Percentiles rank a stretch among this genome's conserved stretches.
These are phyloP conservation scores for Boletus sp. DNA, from an alignment of 768 basidiomycete genomes.

Conservation along the genomic window DNA sequence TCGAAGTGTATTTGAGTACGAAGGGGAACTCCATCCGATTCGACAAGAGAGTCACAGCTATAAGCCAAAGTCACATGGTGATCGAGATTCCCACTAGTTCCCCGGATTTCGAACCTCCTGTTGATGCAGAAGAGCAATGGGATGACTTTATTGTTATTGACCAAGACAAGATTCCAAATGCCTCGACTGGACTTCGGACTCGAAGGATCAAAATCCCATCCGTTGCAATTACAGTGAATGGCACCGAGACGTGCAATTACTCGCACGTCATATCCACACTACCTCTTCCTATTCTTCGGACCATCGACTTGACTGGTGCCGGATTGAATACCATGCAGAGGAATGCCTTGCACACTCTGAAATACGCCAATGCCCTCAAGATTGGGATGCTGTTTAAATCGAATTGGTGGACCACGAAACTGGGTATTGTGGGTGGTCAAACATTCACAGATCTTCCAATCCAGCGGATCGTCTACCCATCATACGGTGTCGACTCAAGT, in stretches of 20 bases:
- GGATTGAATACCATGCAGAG: slow-evolving; percentile 6
- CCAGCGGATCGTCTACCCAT: slow-evolving; percentile 7
- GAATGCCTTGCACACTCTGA: neutral
- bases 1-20: neutral
- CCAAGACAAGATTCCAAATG: neutral
- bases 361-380: neutral
- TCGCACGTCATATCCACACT: slow-evolving; percentile 11
- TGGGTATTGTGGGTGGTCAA: slow-evolving; percentile 11
- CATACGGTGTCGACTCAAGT: slow-evolving; percentile 1
- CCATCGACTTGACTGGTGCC: slow-evolving; percentile 3
- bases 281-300: slow-evolving; percentile 4
- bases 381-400: slow-evolving; percentile 10
- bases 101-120: too few relatives aligned
- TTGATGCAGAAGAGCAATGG: neutral
- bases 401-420: slow-evolving; percentile 13
- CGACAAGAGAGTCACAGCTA: slow-evolving; percentile 3
- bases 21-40: neutral
- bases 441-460: slow-evolving; percentile 11
- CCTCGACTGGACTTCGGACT: neutral
- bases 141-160: neutral
- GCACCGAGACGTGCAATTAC: slow-evolving; percentile 4
- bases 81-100: neutral
- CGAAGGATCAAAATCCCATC: neutral
- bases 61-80: neutral
- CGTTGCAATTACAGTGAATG: slow-evolving; percentile 9